Conservation (phyloP, 805 yeast genomes). For the Monosporozyma servazzii region DNA sequence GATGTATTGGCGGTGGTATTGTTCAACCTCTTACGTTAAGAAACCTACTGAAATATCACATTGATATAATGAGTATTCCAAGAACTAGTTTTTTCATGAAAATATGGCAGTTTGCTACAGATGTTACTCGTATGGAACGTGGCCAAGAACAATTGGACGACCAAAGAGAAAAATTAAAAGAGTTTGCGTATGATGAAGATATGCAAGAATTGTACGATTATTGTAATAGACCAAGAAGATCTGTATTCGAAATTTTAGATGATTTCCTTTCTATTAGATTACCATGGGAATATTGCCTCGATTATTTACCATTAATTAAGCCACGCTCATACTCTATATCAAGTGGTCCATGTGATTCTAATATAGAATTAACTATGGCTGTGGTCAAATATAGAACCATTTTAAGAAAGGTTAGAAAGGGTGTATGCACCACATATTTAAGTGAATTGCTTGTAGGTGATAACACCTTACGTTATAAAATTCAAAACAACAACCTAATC, state of each 20-base stretch:
- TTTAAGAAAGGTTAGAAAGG: constrained; percentile 63
- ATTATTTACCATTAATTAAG: constrained; percentile 65
- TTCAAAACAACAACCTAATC: constrained; percentile 38
- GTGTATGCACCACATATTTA: constrained; percentile 76
- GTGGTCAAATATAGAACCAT: constrained; percentile 81
- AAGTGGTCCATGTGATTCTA: constrained; percentile 36
- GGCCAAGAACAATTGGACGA: constrained; percentile 36
- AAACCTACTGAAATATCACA: constrained; percentile 62
- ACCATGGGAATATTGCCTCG: constrained; percentile 69
- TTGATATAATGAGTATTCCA: constrained; percentile 79
- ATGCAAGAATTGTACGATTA: constrained; percentile 80
- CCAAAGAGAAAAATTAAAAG: constrained; percentile 66
- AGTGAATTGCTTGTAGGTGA: constrained; percentile 41
- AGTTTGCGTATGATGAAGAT: constrained; percentile 63
- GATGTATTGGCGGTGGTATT: constrained; percentile 47
- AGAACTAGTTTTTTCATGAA: constrained; percentile 69
- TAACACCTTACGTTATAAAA: constrained; percentile 38
- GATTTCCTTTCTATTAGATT: constrained; percentile 73
- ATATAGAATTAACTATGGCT: constrained; percentile 67
- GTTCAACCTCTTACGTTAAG: constrained; percentile 59
- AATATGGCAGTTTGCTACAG: constrained; percentile 67
- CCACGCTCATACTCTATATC: constrained; percentile 86
- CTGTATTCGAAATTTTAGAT: constrained; percentile 69
- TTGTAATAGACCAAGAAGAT: constrained; percentile 87
- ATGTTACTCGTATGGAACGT: constrained; percentile 25